Percentiles rank a stretch among this genome's conserved stretches.
These are phyloP conservation scores for Symbiodinium natans DNA, from an alignment of 73 alveolate genomes.

Conservation along the genomic window DNA sequence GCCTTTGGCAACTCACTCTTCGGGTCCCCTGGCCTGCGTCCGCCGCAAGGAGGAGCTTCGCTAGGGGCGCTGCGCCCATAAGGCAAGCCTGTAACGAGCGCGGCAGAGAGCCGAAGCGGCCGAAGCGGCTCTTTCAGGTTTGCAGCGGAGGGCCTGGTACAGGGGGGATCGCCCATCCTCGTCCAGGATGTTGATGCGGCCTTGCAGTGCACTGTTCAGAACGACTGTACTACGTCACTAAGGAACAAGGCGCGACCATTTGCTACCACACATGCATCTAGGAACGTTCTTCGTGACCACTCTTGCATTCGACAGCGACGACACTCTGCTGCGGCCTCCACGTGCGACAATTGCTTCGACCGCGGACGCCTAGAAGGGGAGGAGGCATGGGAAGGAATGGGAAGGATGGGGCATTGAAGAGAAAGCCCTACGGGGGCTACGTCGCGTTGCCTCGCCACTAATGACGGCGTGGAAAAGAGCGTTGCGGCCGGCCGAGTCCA, in stretches of 20 bases:
- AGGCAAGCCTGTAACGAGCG: constrained; percentile 47
- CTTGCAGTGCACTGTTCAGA: not conserved
- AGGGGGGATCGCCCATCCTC: constrained; percentile 76
- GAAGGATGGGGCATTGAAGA: no score
- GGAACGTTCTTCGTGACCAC: no score
- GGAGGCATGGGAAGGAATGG: no score
- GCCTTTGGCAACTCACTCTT: no score
- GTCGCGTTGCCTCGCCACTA: constrained; percentile 17
- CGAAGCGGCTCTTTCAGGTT: not conserved
- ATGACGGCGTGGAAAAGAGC: constrained; percentile 80
- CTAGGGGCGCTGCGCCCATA: constrained; percentile 56
- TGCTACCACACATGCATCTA: no score
- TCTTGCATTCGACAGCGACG: no score
- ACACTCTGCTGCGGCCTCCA: not conserved
- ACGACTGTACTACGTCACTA: not conserved
- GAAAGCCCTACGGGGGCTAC: not conserved
- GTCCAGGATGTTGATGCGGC: constrained; percentile 60
- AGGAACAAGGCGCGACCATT: no score
- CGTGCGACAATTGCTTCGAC: not conserved
- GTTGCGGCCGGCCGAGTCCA: constrained; percentile 78
- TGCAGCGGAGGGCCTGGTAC: not conserved
- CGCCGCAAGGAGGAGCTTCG: constrained; percentile 30
- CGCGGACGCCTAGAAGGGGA: not conserved
- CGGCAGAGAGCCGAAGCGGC: not conserved
- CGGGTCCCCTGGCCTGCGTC: constrained; percentile 30